A percentile compares a stretch with the other conserved stretches of the same genome.
Conservation (phyloP, 2,329 filamentous ascomycete genomes). For the Sarocladium strictum region DNA sequence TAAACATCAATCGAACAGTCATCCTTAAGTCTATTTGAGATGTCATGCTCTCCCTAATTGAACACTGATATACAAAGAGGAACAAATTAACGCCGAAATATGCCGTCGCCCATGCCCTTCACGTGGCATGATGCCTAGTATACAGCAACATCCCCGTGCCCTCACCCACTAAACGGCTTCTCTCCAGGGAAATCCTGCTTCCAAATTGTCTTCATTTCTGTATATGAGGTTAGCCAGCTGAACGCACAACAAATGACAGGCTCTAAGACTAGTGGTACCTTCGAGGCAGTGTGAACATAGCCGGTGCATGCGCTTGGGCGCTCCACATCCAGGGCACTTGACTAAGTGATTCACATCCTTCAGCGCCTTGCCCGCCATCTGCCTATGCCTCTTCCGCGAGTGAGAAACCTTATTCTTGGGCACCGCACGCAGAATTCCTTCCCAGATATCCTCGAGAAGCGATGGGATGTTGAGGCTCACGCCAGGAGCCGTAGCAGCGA, state of each 20-base stretch:
- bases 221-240: slow-evolving; percentile 11
- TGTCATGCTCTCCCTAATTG: neutral
- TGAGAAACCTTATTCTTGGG: slow-evolving; percentile 99
- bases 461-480: slow-evolving; percentile 50
- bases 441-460: slow-evolving; percentile 81
- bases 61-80: slow-evolving; percentile 5
- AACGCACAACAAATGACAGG: neutral
- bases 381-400: slow-evolving; percentile 86
- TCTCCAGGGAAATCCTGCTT: slow-evolving; percentile 30
- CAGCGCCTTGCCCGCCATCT: slow-evolving; percentile 91
- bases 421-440: slow-evolving; percentile 83
- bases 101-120: slow-evolving; percentile 5
- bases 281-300: slow-evolving; percentile 82
- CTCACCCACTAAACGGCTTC: slow-evolving; percentile 21
- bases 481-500: slow-evolving; percentile 54
- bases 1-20: too few species aligned
- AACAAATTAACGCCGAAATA: slow-evolving; percentile 2
- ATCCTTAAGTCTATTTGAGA: neutral
- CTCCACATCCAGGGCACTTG: slow-evolving; percentile 83
- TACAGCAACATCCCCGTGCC: slow-evolving; percentile 6
- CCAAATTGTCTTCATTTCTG: slow-evolving; percentile 43
- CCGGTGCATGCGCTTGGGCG: slow-evolving; percentile 80
- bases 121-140: neutral
- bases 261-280: slow-evolving; percentile 49
- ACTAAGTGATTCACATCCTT: slow-evolving; percentile 86